A percentile compares a stretch with the other conserved stretches of the same genome.
Evolutionary conservation across 495 filamentous ascomycete species (phyloP).

Genomic region (Penicillium bovifimosum): DNA sequence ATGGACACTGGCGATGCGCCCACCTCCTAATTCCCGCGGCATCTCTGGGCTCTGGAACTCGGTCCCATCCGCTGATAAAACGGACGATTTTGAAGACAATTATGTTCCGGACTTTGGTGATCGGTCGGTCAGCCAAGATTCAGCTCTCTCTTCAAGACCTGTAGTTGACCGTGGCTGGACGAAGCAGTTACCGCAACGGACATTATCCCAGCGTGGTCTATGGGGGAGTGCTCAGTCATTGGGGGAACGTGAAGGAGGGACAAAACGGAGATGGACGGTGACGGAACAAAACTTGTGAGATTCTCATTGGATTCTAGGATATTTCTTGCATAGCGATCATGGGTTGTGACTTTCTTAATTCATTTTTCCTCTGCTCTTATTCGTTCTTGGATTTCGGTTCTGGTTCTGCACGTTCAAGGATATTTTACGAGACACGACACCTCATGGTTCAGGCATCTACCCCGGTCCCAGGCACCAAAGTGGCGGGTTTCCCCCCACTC

Average conservation of each 20-base stretch:
- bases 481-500: neutral
- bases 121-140: constrained; percentile 14
- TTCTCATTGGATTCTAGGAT: constrained; percentile 12
- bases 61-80: constrained; percentile 15
- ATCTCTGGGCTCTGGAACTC: constrained; percentile 36
- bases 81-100: constrained; percentile 25
- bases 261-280: constrained; percentile 43
- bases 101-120: constrained; percentile 36
- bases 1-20: constrained; percentile 23
- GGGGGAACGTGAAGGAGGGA: constrained; percentile 26
- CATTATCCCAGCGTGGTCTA: constrained; percentile 37
- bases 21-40: constrained; percentile 19
- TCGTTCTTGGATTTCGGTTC: neutral
- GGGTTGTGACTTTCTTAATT: neutral
- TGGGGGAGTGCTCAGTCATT: constrained; percentile 38
- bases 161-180: constrained; percentile 14
- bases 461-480: constrained; percentile 2
- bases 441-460: constrained; percentile 10
- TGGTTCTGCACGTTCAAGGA: too few species aligned
- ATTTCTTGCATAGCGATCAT: constrained; percentile 24
- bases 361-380: neutral
- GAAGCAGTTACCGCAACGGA: constrained; percentile 30
- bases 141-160: constrained; percentile 7
- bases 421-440: constrained; percentile 2
- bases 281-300: constrained; percentile 35